Evolutionary conservation across 139 green algal genomes (phyloP).

Genomic region (Coelastrella sp.): DNA sequence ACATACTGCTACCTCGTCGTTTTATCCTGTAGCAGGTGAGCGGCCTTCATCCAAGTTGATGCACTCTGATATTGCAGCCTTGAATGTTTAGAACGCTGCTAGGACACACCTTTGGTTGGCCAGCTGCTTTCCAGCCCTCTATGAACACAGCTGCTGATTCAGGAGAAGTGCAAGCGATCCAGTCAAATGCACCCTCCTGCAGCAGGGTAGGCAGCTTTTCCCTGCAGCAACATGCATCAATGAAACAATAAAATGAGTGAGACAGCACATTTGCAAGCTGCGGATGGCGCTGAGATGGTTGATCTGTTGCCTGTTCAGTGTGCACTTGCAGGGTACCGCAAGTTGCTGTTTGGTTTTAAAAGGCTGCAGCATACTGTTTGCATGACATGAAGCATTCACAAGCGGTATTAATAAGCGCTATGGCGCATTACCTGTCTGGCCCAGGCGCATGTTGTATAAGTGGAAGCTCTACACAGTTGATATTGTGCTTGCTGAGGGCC

Average conservation of each 20-base stretch:
- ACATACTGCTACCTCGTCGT: too few species aligned
- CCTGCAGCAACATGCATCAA: conserved; percentile 29
- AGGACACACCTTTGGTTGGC: conserved; percentile 53
- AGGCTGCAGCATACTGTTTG: not conserved
- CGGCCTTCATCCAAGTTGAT: too few species aligned
- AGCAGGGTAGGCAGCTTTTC: conserved; percentile 57
- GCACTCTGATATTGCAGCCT: too few species aligned
- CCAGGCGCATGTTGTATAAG: conserved; percentile 83
- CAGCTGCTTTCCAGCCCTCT: conserved; percentile 82
- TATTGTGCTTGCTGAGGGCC: conserved; percentile 56
- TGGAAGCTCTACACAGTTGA: conserved; percentile 81
- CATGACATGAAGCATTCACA: not conserved
- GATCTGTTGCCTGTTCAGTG: not conserved
- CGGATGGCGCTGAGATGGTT: not conserved
- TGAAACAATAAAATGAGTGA: not conserved
- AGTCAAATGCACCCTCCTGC: conserved; percentile 66
- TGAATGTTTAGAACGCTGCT: too few species aligned
- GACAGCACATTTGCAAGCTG: not conserved
- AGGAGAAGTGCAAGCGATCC: conserved; percentile 88
- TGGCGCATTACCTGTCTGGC: conserved; percentile 67
- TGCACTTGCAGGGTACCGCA: not conserved
- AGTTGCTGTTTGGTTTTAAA: not conserved
- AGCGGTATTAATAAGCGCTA: not conserved
- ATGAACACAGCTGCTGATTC: conserved; percentile 89
- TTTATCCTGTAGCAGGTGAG: too few species aligned